Base-by-base conservation (phyloP, 345 rosid species). In the Lepidium aucheri region DNA sequence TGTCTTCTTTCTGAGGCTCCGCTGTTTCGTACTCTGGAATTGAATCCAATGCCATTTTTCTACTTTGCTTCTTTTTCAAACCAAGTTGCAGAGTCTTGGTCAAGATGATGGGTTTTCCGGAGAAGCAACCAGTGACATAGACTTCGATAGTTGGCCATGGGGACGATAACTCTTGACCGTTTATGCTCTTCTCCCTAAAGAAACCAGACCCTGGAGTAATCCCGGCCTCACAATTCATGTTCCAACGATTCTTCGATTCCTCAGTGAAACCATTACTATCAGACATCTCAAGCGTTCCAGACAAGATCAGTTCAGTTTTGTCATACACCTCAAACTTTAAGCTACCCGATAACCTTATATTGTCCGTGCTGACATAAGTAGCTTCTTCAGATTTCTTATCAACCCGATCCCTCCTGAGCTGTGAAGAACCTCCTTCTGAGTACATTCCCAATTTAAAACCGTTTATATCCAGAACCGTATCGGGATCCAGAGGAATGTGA, bases 291-390 rank as follows among this genome's bases (percentile, higher is more conserved):
- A 93, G 52, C 67, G 74, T 70, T 63, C 97, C 98, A 15, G 83
- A 86, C 40, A 93, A 76, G 54, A 93, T 50, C 60, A 87, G 81
- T 67, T 70, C 76, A 35, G 81, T 85, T 69, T 53, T 69, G 60
- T 89, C 80, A 18, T 76, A 85, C 32, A 87, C 91, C 78, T 89
- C 94, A 65, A 90, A 90, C 76, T 86, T 84, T 53, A 88, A 77
- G 50, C 84, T 79, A 64, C 95, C 95, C 1, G 87, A 82, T 54
- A 78, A 79, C 79, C 90, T 81, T 32, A 86, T 80, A 75, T 84
- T 80, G 65, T 87, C 97, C 1, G 98, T 93, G 74, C 94, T 83
- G 24, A 90, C 83, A 56, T 78, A 93, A 36, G 87, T 93, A 66
- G 83, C 96, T 72, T 86, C 96, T 58, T 84, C 91, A 0, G 86